These are phyloP conservation scores for Starmerella vaccinii DNA, from an alignment of 805 yeast species.

Conservation along the genomic window DNA sequence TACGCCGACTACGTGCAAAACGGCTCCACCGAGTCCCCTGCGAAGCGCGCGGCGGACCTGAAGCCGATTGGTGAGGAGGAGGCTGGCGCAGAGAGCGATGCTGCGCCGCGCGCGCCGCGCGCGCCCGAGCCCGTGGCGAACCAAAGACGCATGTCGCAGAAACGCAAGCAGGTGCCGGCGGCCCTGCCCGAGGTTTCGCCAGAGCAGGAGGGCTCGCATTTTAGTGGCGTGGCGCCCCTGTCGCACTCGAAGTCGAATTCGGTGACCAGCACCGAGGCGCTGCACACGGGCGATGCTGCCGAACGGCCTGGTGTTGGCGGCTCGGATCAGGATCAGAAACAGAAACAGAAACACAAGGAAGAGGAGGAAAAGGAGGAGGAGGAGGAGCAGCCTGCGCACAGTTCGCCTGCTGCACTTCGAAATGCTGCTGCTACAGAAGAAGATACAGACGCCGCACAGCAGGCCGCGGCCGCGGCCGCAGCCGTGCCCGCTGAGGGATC, in stretches of 20 bases:
- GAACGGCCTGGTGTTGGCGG: no score
- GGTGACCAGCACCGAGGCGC: neutral
- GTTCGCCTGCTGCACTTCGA: neutral
- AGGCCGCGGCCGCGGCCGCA: neutral
- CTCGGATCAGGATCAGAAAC: neutral
- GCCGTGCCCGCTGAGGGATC: neutral
- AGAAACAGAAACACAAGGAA: neutral
- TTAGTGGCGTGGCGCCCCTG: neutral
- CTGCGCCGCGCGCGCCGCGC: neutral
- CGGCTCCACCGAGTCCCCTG: neutral
- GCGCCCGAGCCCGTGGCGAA: neutral
- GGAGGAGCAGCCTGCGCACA: neutral
- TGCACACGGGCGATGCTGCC: neutral
- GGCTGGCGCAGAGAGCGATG: neutral
- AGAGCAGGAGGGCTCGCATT: neutral
- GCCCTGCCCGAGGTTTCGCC: neutral
- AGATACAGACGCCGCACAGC: constrained; percentile 2
- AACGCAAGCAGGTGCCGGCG: constrained; percentile 1
- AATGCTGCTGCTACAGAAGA: neutral
- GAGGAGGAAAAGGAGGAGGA: neutral
- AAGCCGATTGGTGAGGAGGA: constrained; percentile 7
- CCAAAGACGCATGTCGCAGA: constrained; percentile 3
- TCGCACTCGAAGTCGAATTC: constrained; percentile 5
- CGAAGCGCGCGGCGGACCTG: neutral
- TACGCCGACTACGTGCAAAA: constrained; percentile 1